Evolutionary conservation across 257 asterid species (phyloP).

Genomic region (Solanum peruvianum): DNA sequence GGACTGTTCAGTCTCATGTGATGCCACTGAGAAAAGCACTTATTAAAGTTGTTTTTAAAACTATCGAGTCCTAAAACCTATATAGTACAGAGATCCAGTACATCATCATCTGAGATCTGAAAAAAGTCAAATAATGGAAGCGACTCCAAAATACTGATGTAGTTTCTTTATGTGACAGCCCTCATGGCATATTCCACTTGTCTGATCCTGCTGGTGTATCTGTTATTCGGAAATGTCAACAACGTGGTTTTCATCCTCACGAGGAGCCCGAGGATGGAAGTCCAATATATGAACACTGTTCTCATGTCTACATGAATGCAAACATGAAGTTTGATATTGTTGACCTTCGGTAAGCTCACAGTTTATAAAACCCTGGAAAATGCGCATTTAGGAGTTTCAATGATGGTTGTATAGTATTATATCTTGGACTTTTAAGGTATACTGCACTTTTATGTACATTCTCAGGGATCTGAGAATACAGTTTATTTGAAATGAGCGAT

Average conservation of each 20-base stretch:
- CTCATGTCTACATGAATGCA: constrained; percentile 80
- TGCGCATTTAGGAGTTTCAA: neutral
- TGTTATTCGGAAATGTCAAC: constrained; percentile 64
- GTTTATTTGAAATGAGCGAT: neutral
- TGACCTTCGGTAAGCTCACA: constrained; percentile 60
- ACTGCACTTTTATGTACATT: constrained; percentile 3
- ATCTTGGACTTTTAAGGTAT: neutral
- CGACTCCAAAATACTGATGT: neutral
- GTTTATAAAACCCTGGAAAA: neutral
- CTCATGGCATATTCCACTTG: constrained; percentile 92
- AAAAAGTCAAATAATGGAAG: neutral
- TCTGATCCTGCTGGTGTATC: constrained; percentile 85
- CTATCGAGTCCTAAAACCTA: neutral
- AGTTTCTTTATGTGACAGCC: constrained; percentile 33
- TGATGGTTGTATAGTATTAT: neutral
- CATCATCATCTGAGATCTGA: neutral
- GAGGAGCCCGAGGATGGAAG: constrained; percentile 90
- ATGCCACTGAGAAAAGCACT: neutral
- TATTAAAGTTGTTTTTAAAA: neutral
- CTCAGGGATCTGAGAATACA: constrained; percentile 8
- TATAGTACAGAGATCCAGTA: neutral
- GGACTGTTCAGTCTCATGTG: neutral
- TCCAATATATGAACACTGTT: constrained; percentile 79
- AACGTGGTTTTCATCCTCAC: constrained; percentile 95
- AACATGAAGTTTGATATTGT: constrained; percentile 64